Evolutionary conservation across 257 asterid species (phyloP), one percentile per base, ranked within the genome.

Genomic region (Lantana camara): DNA sequence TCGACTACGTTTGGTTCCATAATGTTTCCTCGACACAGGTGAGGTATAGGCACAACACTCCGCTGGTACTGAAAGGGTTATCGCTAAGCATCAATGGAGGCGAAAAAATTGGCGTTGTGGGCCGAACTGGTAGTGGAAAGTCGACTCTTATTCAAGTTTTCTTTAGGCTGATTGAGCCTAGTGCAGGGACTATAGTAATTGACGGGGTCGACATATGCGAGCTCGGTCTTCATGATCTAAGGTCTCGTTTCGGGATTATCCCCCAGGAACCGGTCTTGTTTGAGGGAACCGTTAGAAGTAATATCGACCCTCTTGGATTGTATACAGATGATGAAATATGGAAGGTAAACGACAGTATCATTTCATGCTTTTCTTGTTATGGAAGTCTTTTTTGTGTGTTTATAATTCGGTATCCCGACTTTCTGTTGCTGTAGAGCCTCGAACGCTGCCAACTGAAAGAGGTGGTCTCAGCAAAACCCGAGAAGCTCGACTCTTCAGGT

Each of bases 241-340:
- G 96, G 75, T 81, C 91, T 8, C 86, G 87, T 1, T 89, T 89
- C 6, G 93, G 95, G 2, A 89, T 89, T 81, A 87, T 90, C 19
- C 97, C 97, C 45, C 97, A 90, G 47, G 97, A 87, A 21, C 96
- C 96, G 13, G 82, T 83, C 64, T 80, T 90, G 63, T 90, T 90
- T 27, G 79, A 85, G 53, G 97, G 97, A 41, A 85, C 95, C 0
- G 76, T 90, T 8, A 75, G 97, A 47, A 83, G 81, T 67, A 90
- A 90, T 35, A 75, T 90, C 10, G 97, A 90, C 61, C 97, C 97
- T 0, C 76, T 75, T 23, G 95, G 81, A 3, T 19, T 69, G 45
- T 75, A 83, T 50, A 75, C 97, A 0, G 97, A 90, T 47, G 85
- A 87, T 7, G 85, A 90, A 55, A 87, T 90, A 66, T 90, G 97